Evolutionary conservation across 2,329 filamentous ascomycete species (phyloP).

Genomic region (Neonectria punicea): DNA sequence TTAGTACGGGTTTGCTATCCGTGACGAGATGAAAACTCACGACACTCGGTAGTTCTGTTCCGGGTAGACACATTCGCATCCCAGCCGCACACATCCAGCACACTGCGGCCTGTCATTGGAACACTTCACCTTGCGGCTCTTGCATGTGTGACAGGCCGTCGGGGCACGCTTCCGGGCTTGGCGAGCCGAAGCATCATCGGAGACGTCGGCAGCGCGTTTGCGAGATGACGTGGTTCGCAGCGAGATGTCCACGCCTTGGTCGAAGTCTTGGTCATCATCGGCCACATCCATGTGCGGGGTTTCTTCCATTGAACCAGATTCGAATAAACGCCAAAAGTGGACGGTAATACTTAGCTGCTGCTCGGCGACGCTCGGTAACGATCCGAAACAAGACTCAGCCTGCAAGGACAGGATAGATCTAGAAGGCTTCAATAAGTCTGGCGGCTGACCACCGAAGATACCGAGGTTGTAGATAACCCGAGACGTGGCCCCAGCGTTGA

Average conservation of each 20-base stretch:
- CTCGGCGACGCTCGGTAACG: not conserved
- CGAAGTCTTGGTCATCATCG: not conserved
- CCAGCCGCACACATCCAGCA: conserved; percentile 7
- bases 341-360: not conserved
- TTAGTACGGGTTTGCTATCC: not conserved
- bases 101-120: conserved; percentile 18
- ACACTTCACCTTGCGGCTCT: conserved; percentile 21
- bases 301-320: not conserved
- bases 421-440: not conserved
- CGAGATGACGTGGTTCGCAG: conserved; percentile 1
- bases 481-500: too few relatives aligned
- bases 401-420: not conserved
- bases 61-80: conserved; percentile 16
- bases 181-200: not conserved
- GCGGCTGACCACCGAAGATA: not conserved
- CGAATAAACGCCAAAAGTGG: not conserved
- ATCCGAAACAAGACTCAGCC: not conserved
- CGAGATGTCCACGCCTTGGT: not conserved
- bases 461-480: too few relatives aligned
- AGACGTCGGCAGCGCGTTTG: conserved; percentile 13
- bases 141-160: conserved; percentile 16
- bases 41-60: conserved; percentile 2
- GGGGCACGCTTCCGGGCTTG: conserved; percentile 10
- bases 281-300: conserved; percentile 7
- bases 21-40: not conserved